These are phyloP conservation scores for Neoscytalidium dimidiatum DNA, from an alignment of 2,329 filamentous ascomycete genomes.

Conservation along the genomic window DNA sequence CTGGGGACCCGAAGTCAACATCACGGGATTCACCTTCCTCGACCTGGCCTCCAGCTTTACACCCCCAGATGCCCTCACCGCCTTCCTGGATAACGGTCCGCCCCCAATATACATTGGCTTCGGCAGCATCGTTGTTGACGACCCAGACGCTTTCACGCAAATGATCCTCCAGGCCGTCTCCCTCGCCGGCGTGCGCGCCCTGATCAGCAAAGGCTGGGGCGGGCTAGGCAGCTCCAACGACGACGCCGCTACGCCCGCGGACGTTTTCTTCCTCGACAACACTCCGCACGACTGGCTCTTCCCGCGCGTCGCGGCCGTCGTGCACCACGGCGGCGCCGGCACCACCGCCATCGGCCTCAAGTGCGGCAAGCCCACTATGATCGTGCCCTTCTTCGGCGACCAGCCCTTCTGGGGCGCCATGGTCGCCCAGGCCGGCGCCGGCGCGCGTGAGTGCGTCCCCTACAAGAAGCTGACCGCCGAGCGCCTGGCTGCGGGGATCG, in stretches of 20 bases:
- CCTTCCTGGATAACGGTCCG: constrained; percentile 43
- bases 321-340: constrained; percentile 62
- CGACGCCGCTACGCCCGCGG: constrained; percentile 52
- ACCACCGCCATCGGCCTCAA: constrained; percentile 75
- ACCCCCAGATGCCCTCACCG: constrained; percentile 57
- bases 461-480: constrained; percentile 68
- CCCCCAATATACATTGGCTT: constrained; percentile 74
- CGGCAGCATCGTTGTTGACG: constrained; percentile 74
- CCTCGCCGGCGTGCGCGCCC: constrained; percentile 65
- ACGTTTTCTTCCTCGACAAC: constrained; percentile 72
- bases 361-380: constrained; percentile 70
- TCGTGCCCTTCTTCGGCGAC: constrained; percentile 79
- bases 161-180: constrained; percentile 72
- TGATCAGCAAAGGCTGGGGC: constrained; percentile 77
- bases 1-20: constrained; percentile 70
- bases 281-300: constrained; percentile 79
- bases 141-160: constrained; percentile 67
- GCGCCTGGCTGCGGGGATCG: constrained; percentile 69
- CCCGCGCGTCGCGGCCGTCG: constrained; percentile 7
- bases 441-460: constrained; percentile 63
- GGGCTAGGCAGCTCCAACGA: constrained; percentile 61
- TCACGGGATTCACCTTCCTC: constrained; percentile 78
- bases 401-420: constrained; percentile 78
- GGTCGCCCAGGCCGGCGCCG: constrained; percentile 64
- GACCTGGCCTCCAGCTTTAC: constrained; percentile 65